These are phyloP conservation scores for Rhodomyrtus psidioides DNA, from an alignment of 441 rosid species.

Conservation along the genomic window DNA sequence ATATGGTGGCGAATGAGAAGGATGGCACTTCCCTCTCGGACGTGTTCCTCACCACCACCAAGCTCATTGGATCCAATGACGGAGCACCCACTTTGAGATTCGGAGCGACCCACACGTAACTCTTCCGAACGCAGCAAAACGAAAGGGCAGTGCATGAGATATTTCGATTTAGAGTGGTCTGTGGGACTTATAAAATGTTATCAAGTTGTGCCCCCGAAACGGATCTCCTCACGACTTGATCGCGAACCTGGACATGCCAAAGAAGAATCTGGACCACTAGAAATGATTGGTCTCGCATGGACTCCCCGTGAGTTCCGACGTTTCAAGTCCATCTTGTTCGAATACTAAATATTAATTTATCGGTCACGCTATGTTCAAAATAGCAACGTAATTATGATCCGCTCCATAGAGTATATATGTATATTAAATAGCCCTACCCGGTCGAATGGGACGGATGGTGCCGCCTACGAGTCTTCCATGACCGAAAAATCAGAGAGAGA, in stretches of 20 bases:
- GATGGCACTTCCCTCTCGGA: not conserved
- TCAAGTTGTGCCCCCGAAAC: not conserved
- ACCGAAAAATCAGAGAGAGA: not conserved
- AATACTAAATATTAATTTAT: not conserved
- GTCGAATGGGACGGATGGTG: not conserved
- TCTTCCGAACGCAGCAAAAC: too few relatives aligned
- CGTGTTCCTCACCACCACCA: not conserved
- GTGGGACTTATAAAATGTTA: too few relatives aligned
- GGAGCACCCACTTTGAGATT: not conserved
- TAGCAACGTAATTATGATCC: not conserved
- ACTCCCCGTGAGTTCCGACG: not conserved
- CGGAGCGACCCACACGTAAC: not conserved
- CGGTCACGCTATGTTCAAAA: not conserved
- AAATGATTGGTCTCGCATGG: not conserved
- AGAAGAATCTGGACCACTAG: not conserved
- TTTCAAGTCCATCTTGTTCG: not conserved
- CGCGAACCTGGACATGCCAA: accelerated
- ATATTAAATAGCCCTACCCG: not conserved
- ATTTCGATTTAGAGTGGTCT: not conserved
- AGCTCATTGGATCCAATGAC: not conserved
- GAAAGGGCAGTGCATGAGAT: not conserved
- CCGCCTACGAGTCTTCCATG: not conserved
- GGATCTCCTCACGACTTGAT: too few relatives aligned
- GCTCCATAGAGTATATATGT: not conserved
- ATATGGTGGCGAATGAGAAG: not conserved